Evolutionary conservation across 1,139 yeast species (phyloP), one percentile per base, ranked within the genome.

Genomic region (Protomyces arabidopsidicola): DNA sequence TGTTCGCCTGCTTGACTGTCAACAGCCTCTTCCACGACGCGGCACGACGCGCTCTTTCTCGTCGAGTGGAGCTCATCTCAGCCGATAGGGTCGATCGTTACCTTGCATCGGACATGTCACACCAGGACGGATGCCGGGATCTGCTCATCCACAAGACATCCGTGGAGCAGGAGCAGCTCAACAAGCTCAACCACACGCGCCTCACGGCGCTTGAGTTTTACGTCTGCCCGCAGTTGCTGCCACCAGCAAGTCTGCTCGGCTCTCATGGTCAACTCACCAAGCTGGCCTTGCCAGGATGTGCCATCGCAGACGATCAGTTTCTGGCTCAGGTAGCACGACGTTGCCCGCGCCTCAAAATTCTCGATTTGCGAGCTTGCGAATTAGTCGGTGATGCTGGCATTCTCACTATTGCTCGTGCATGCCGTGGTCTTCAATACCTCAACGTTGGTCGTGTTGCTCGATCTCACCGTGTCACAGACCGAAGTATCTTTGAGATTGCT

Each of bases 311-410:
- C 71, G 96, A 91, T 73, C 73, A 76, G 1, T 80, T 83, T 63
- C 75, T 91, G 63, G 75, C 77, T 2, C 68, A 75, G 58, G 79
- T 89, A 2, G 80, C 88, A 3, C 75, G 77, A 45, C 71, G 74
- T 62, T 83, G 95, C 68, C 87, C 88, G 2, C 79, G 80, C 55
- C 77, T 91, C 63, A 82, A 81, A 67, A 78, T 79, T 24, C 76
- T 91, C 59, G 98, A 91, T 71, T 75, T 91, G 35, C 79, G 98
- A 55, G 97, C 96, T 0, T 90, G 97, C 75, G 93, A 88, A 68
- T 77, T 78, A 65, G 82, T 91, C 16, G 79, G 89, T 2, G 97
- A 91, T 75, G 76, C 83, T 39, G 93, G 97, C 1, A 75, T 91
- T 31, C 83, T 84, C 66, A 80, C 82, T 24, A 75, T 91, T 42